Percentiles rank a stretch among this genome's conserved stretches.
Conservation (phyloP, 1,139 yeast species). For the Arxiozyma slooffiae region DNA sequence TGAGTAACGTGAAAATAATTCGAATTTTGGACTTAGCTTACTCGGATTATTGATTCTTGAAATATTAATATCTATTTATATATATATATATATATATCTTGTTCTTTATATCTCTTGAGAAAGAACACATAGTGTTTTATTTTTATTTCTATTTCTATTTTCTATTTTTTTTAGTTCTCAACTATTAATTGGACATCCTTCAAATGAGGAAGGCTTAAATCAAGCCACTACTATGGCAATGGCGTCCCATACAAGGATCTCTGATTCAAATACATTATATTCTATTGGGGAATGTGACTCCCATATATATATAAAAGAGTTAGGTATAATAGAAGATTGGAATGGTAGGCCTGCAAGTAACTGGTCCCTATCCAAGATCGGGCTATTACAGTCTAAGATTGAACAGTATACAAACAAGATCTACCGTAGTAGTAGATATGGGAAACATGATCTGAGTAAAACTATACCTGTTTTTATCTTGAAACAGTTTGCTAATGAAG, state of each 20-base stretch:
- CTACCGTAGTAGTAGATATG: conserved; percentile 23
- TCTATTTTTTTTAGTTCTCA: no score
- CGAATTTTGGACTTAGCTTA: no score
- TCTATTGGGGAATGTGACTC: conserved; percentile 11
- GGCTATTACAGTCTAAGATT: conserved; percentile 22
- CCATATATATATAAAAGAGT: conserved; percentile 17
- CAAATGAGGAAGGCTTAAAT: no score
- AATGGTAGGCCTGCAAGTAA: conserved; percentile 26
- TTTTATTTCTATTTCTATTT: no score
- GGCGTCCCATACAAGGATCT: conserved; percentile 6
- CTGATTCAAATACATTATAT: conserved; percentile 19
- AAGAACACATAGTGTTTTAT: no score
- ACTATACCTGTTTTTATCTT: conserved; percentile 26
- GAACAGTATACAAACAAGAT: conserved; percentile 23
- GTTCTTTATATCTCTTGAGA: no score
- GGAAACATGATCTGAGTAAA: conserved; percentile 24
- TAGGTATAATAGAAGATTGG: conserved; percentile 23
- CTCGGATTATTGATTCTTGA: no score
- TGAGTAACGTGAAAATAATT: no score
- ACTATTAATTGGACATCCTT: no score
- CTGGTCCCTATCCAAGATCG: conserved; percentile 27
- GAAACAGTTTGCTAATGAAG: conserved; percentile 26
- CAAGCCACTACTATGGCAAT: background rate
- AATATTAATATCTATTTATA: no score
- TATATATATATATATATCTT: no score